Evolutionary conservation across 805 yeast genomes (phyloP).

Genomic region (Wickerhamiella galacta): DNA sequence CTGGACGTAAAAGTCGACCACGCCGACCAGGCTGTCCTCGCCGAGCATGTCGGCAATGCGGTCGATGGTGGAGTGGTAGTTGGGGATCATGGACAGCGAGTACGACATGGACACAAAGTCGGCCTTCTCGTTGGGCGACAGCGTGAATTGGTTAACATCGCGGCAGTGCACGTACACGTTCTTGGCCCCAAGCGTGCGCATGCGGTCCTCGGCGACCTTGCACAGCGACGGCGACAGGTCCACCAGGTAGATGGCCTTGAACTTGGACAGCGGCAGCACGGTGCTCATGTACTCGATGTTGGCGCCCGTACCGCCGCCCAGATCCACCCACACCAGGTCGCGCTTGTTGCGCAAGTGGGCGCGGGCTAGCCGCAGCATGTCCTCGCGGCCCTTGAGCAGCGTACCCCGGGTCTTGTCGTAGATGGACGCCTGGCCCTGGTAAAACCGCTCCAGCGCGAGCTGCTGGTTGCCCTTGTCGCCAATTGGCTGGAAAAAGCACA

Average conservation of each 20-base stretch:
- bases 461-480: conserved; percentile 27
- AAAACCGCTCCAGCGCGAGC: conserved; percentile 49
- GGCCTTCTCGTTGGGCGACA: conserved; percentile 30
- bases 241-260: conserved; percentile 51
- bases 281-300: conserved; percentile 63
- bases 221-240: conserved; percentile 68
- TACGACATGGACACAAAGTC: conserved; percentile 66
- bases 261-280: conserved; percentile 32
- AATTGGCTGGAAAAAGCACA: conserved; percentile 48
- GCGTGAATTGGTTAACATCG: conserved; percentile 56
- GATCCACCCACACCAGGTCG: conserved; percentile 21
- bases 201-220: conserved; percentile 48
- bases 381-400: conserved; percentile 54
- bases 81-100: conserved; percentile 73
- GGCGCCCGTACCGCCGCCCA: conserved; percentile 80
- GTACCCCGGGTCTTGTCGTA: conserved; percentile 56
- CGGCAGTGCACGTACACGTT: conserved; percentile 55
- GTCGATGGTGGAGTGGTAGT: conserved; percentile 64
- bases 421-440: conserved; percentile 58
- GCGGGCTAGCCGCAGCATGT: conserved; percentile 39
- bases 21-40: conserved; percentile 43
- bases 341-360: conserved; percentile 32
- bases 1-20: conserved; percentile 73
- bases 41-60: conserved; percentile 39
- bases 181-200: conserved; percentile 30